Conservation (phyloP, 2,329 filamentous ascomycete genomes). For the Emmonsia crescens region DNA sequence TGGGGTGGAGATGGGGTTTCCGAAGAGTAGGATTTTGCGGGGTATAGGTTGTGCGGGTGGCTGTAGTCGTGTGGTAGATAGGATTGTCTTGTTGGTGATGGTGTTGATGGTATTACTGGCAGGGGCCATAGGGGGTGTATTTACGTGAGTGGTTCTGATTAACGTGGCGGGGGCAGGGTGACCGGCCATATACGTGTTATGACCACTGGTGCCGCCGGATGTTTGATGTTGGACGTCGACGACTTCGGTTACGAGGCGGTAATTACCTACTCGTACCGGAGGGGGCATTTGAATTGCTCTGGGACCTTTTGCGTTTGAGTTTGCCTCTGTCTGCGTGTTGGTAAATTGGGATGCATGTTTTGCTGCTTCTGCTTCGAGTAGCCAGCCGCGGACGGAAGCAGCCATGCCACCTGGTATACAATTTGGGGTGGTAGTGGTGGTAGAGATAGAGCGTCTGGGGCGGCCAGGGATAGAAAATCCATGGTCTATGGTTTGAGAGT, state of each 20-base stretch:
- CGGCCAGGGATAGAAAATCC: slow-evolving; percentile 19
- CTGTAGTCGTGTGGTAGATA: neutral
- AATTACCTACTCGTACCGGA: neutral
- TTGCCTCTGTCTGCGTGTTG: neutral
- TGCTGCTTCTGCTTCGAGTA: slow-evolving; percentile 28
- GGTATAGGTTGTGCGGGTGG: neutral
- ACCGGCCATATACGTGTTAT: neutral
- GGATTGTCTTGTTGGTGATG: neutral
- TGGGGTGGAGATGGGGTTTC: slow-evolving; percentile 2
- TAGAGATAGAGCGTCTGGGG: slow-evolving; percentile 18
- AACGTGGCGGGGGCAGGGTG: slow-evolving; percentile 8
- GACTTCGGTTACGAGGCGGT: slow-evolving; percentile 3
- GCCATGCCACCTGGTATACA: slow-evolving; percentile 32
- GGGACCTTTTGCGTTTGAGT: neutral
- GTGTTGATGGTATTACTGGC: neutral
- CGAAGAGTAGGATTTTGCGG: slow-evolving; percentile 9
- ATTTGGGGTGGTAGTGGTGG: slow-evolving; percentile 9
- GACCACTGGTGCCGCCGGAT: neutral
- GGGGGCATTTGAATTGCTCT: neutral
- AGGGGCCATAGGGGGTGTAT: neutral
- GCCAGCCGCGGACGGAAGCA: slow-evolving; percentile 31
- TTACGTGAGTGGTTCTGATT: neutral
- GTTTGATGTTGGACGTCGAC: neutral
- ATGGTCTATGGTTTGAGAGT: slow-evolving; percentile 14
- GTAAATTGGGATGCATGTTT: slow-evolving; percentile 7